Conservation (phyloP, 2,329 filamentous ascomycete genomes). For the Cladosporium sp. region DNA sequence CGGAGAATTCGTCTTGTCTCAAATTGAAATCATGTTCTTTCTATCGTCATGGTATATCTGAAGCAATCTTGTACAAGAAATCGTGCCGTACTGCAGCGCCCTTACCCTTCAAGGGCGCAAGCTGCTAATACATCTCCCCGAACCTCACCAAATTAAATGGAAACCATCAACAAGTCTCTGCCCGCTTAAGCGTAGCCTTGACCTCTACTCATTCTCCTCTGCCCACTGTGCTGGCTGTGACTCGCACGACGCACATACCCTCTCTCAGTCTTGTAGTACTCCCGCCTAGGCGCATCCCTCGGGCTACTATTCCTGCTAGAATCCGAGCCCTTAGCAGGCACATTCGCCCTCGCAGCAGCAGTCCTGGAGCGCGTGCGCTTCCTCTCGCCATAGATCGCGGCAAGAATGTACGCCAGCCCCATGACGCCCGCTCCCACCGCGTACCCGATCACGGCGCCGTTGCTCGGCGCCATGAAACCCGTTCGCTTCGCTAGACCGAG, state of each 20-base stretch:
- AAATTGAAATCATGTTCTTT: too few species aligned
- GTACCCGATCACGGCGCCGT: slow-evolving; percentile 45
- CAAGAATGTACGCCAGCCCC: slow-evolving; percentile 38
- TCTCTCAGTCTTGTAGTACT: slow-evolving; percentile 12
- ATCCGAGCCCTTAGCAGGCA: slow-evolving; percentile 3
- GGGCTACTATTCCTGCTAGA: slow-evolving; percentile 5
- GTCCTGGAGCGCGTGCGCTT: slow-evolving; percentile 2
- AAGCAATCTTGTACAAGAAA: too few species aligned
- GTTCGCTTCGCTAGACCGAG: slow-evolving; percentile 44
- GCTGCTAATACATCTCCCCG: too few species aligned
- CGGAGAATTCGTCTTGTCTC: too few species aligned
- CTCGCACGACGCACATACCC: slow-evolving; percentile 9
- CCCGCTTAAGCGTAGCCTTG: background rate
- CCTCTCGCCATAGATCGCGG: slow-evolving; percentile 19
- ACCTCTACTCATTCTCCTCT: background rate
- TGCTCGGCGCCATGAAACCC: slow-evolving; percentile 20
- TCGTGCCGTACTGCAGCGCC: too few species aligned
- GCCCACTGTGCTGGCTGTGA: slow-evolving; percentile 6
- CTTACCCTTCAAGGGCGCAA: too few species aligned
- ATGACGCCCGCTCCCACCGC: slow-evolving; percentile 47
- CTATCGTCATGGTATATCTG: too few species aligned
- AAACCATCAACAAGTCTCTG: background rate
- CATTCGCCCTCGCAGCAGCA: slow-evolving; percentile 1
- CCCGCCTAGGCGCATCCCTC: slow-evolving; percentile 3
- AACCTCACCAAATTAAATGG: too few species aligned